A percentile compares a stretch with the other conserved stretches of the same genome.
These are phyloP conservation scores for Vitis riparia DNA, from an alignment of 164 flowering plant genomes.

Conservation along the genomic window DNA sequence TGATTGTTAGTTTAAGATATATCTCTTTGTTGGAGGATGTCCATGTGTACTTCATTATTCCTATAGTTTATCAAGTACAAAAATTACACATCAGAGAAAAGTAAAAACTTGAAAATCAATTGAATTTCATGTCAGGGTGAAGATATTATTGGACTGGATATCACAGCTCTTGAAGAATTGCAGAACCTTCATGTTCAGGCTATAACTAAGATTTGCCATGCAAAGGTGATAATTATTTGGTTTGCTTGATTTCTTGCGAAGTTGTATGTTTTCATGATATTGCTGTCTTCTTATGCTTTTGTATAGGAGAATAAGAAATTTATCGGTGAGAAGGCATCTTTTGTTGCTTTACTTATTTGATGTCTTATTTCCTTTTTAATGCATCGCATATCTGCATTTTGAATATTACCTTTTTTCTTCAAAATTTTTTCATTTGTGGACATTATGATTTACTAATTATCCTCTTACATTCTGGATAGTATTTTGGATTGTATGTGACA, in stretches of 20 bases:
- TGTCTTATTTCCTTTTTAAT: too few relatives aligned
- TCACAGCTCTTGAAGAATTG: slow-evolving; percentile 51
- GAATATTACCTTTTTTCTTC: neutral
- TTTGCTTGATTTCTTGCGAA: neutral
- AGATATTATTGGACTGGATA: slow-evolving; percentile 45
- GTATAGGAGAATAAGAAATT: too few relatives aligned
- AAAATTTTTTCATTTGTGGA: neutral
- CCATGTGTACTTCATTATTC: neutral
- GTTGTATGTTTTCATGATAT: neutral
- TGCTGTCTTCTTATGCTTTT: neutral
- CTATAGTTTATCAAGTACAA: neutral
- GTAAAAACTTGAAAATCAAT: neutral
- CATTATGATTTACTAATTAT: neutral
- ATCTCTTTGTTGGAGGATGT: neutral
- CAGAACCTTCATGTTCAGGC: slow-evolving; percentile 73
- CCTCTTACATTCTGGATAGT: neutral
- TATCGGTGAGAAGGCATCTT: too few relatives aligned
- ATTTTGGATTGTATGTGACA: neutral
- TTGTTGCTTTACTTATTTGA: neutral
- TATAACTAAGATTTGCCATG: slow-evolving; percentile 62
- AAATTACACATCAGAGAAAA: neutral
- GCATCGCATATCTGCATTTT: neutral
- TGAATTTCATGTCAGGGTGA: slow-evolving; percentile 41
- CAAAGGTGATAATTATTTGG: slow-evolving; percentile 43
- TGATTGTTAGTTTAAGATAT: too few relatives aligned